Evolutionary conservation across 352 stramenopile species (phyloP), one percentile per base, ranked within the genome.

Genomic region (Phytophthora hibernalis): DNA sequence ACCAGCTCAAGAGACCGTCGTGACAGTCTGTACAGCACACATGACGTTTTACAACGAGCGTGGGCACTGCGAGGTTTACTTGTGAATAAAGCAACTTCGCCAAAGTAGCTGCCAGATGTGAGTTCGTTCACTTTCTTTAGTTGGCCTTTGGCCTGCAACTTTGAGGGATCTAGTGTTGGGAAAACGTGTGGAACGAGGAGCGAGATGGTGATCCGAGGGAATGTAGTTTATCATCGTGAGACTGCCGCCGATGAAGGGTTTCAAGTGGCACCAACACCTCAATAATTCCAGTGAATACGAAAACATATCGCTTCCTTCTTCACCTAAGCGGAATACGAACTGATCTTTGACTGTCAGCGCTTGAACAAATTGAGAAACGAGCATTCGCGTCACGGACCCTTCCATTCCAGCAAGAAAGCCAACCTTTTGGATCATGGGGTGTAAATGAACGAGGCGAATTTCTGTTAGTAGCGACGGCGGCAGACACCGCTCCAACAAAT

Each of bases 91-190:
- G 77, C 65, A n/a, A 79, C 63, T 58, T 91, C 82, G 7, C 82
- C 80, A 54, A 91, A 89, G 55, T 87, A 89, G 11, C 68, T 77
- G 10, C 82, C 79, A 0, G 71, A 62, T 0, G 65, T 73, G 18
- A 90, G 74, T 49, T 90, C 79, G 24, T 82, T 89, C 1, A 90
- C 78, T 55, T 89, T 90, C 18, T 79, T 83, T 48, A 85, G 30
- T 9, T 78, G 65, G 2, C 48, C 54, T 55, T 72, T 68, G 0
- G 56, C 33, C 8, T 76, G 68, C 20, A 67, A 20, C 43, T 77
- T 76, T 18, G 65, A 69, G 13, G 67, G 44, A 24, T 81, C 58
- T 6, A 63, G 31, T 9, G 33, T 54, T 1, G 66, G 66, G 28
- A 67, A 70, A 57, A 60, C 3, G 54, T 77, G 22, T 45, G 66